These are phyloP conservation scores for Arabidopsis hybrid DNA, from an alignment of 441 rosid species.

Conservation along the genomic window DNA sequence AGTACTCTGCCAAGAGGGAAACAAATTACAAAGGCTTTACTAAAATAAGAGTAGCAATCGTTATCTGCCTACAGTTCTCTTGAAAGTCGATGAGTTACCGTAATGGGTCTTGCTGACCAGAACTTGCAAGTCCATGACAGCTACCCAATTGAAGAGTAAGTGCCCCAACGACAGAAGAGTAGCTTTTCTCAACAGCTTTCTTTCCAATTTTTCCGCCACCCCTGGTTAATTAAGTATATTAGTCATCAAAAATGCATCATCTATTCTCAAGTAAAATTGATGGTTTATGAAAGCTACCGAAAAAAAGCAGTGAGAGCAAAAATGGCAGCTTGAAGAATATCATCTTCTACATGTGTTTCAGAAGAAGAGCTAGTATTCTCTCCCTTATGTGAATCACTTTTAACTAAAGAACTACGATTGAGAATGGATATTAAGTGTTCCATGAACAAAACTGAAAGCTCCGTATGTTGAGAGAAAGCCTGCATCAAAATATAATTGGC, in stretches of 20 bases:
- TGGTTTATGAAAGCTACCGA: slow-evolving; percentile 59
- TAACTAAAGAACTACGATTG: slow-evolving; percentile 60
- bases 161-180: slow-evolving; percentile 90
- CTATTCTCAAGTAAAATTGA: slow-evolving; percentile 33
- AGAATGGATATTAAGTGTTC: slow-evolving; percentile 84
- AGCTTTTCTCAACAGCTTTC: slow-evolving; percentile 91
- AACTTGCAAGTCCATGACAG: slow-evolving; percentile 86
- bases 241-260: slow-evolving; percentile 44
- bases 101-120: slow-evolving; percentile 89
- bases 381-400: slow-evolving; percentile 71
- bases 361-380: slow-evolving; percentile 53
- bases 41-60: slow-evolving; percentile 27
- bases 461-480: slow-evolving; percentile 91
- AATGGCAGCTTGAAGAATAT: slow-evolving; percentile 86
- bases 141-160: slow-evolving; percentile 95
- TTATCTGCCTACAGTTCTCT: slow-evolving; percentile 23
- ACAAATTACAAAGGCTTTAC: slow-evolving; percentile 23
- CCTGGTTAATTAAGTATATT: slow-evolving; percentile 54
- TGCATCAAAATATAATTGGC: slow-evolving; percentile 43
- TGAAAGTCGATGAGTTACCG: slow-evolving; percentile 57
- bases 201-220: slow-evolving; percentile 99
- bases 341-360: slow-evolving; percentile 69
- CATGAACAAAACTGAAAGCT: slow-evolving; percentile 81
- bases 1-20: slow-evolving; percentile 74
- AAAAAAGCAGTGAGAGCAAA: slow-evolving; percentile 95